Evolutionary conservation across 345 rosid species (phyloP), one percentile per base, ranked within the genome.

Genomic region (Hypericum perforatum): DNA sequence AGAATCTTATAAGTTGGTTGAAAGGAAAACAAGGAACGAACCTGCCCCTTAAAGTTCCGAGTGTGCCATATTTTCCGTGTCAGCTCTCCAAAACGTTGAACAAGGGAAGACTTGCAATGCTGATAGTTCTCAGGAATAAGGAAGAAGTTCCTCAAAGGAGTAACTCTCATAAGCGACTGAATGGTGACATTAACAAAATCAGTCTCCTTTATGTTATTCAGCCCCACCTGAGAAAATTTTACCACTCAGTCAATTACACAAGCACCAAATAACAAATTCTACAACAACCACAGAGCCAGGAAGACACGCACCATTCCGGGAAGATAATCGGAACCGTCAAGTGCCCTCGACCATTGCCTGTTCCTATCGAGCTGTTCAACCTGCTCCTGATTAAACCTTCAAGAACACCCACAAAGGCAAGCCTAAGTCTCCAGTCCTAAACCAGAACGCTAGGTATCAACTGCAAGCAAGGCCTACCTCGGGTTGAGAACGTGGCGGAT

Each of bases 11-110:
- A 60, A 41, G 54, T 39, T 51, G 48, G 40, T 5, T 7, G 37
- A 8, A 40, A 68, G 11, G 9, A 42, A 29, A 41, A 49, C 45
- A 32, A 61, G 39, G 43, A 39, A 11, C 74, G 63, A 43, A 92
- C 98, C 89, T 89, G 99, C 75, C 98, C 95, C 78, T 89, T 89
- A 56, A 92, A 92, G 78, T 92, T 91, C 54, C 86, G 78, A 40
- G 98, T 81, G 71, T 87, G 95, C 98, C 96, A 91, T 59, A 91
- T 87, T 82, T 91, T 82, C 49, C 95, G 75, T 4, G 91, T 77
- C 53, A 90, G 97, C 63, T 87, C 98, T 57, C 98, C 96, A 57
- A 87, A 91, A 42, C 95, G 89, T 38, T 86, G 91, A 59, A 86
- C 94, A 73, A 86, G 95, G 52, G 84, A 78, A 67, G 95, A 91